These are phyloP conservation scores for Syncephalastrum contaminatum DNA, from an alignment of 371 early-diverging fungal genomes.

Conservation along the genomic window DNA sequence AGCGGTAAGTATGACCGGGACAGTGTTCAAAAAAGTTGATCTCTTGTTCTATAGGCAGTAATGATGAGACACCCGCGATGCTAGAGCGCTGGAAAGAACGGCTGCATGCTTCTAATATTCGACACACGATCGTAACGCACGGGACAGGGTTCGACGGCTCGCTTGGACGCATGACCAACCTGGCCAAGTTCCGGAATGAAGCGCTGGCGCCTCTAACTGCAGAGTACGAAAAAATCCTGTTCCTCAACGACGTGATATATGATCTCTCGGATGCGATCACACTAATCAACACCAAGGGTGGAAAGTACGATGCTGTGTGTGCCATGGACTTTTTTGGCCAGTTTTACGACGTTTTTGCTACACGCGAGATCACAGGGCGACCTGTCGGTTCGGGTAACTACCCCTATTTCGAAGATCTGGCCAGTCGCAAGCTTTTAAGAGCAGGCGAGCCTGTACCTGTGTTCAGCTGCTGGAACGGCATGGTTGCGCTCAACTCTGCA, in stretches of 20 bases:
- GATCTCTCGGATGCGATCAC: conserved; percentile 14
- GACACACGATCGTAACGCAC: conserved; percentile 13
- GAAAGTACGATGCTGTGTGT: conserved; percentile 28
- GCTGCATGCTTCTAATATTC: conserved; percentile 9
- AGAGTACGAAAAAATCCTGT: conserved; percentile 21
- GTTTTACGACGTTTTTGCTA: conserved; percentile 29
- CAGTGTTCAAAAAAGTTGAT: neutral
- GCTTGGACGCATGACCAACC: neutral
- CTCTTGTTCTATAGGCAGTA: conserved; percentile 15
- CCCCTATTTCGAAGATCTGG: conserved; percentile 23
- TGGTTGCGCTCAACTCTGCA: conserved; percentile 17
- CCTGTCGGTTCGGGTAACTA: conserved; percentile 26
- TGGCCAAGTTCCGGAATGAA: conserved; percentile 27
- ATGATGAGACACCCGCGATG: conserved; percentile 16
- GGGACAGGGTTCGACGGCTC: conserved; percentile 3
- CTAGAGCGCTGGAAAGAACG: conserved; percentile 7
- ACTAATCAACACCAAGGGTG: conserved; percentile 18
- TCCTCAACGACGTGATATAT: conserved; percentile 30
- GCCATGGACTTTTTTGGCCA: conserved; percentile 29
- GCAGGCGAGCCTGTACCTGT: conserved; percentile 20
- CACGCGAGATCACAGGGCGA: conserved; percentile 22
- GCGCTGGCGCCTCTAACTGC: conserved; percentile 20
- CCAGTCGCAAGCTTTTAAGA: conserved; percentile 11
- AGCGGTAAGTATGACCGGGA: conserved; percentile 14
- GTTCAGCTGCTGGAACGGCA: conserved; percentile 37